Evolutionary conservation across 164 flowering plant species (phyloP).

Genomic region (Vitis vinifera): ASM3070453v1 NC_081819.1:21246001-21246500

Average conservation of each 20-base stretch:
- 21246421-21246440: too few species aligned
- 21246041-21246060: constrained; percentile 98
- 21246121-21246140: constrained; percentile 35
- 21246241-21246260: constrained; percentile 31
- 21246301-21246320: constrained; percentile 56
- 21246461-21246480: too few species aligned
- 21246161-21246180: constrained; percentile 30
- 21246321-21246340: constrained; percentile 28
- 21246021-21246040: constrained; percentile 96
- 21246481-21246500: too few species aligned
- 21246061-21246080: constrained; percentile 90
- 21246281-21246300: constrained; percentile 49
- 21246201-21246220: constrained; percentile 52
- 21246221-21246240: constrained; percentile 34
- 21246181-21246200: constrained; percentile 31
- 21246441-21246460: too few species aligned
- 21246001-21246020: constrained; percentile 97
- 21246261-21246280: constrained; percentile 32
- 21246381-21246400: too few species aligned
- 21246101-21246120: constrained; percentile 46
- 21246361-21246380: too few species aligned
- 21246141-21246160: constrained; percentile 13
- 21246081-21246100: constrained; percentile 98
- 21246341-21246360: not conserved
- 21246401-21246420: too few species aligned